Percentiles rank a stretch among this genome's conserved stretches.
Evolutionary conservation across 208 protist species (phyloP).

Genomic region (Wallacemonas sp.): DNA sequence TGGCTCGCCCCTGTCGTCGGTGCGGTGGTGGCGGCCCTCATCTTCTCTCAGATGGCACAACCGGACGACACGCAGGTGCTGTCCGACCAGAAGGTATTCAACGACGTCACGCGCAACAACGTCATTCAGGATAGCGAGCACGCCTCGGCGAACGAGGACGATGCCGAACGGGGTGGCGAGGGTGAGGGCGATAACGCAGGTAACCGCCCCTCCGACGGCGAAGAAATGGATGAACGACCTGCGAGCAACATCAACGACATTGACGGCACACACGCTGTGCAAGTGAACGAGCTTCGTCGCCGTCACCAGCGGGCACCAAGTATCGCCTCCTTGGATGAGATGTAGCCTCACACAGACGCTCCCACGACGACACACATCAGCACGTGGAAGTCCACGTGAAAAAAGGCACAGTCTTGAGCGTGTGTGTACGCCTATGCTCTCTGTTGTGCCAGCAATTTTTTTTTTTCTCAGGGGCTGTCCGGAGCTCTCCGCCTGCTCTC

Average conservation of each 20-base stretch:
- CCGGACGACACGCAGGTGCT: conserved; percentile 50
- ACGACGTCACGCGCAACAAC: conserved; percentile 15
- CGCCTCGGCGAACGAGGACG: not conserved
- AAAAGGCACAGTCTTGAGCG: too few species aligned
- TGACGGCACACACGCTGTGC: not conserved
- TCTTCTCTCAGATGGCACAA: conserved; percentile 75
- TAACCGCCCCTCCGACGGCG: not conserved
- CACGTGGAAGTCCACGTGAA: too few species aligned
- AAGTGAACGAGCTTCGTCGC: not conserved
- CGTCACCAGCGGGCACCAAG: not conserved
- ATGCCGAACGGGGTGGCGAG: not conserved
- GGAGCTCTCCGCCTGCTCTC: too few species aligned
- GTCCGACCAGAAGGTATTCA: conserved; percentile 44
- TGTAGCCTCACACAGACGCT: too few species aligned
- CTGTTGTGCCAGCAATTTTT: too few species aligned
- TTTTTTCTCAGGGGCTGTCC: too few species aligned
- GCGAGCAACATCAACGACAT: not conserved
- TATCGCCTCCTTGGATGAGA: not conserved
- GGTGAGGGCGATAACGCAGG: too few species aligned
- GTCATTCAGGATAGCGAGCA: not conserved
- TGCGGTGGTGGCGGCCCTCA: conserved; percentile 45
- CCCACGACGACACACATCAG: too few species aligned
- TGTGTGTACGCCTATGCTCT: too few species aligned
- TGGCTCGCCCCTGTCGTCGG: conserved; percentile 78
- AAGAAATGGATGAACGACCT: not conserved